Evolutionary conservation across 352 stramenopile genomes (phyloP), one percentile per base, ranked within the genome.

Genomic region (Blastocystis hominis): DNA sequence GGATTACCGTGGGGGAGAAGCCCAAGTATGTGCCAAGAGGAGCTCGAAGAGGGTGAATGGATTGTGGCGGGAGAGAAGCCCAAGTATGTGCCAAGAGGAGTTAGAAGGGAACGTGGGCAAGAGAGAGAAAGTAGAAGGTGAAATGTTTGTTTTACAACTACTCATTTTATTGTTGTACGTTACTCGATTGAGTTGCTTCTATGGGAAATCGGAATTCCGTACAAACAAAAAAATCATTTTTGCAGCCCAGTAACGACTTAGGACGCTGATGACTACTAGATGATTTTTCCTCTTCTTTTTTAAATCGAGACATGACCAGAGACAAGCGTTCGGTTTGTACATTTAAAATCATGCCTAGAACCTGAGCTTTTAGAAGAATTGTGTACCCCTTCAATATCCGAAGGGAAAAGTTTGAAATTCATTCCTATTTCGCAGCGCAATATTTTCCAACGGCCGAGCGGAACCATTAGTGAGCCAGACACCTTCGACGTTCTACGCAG

Each of bases 331-430:
- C 38, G 2, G 20, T 15, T 54, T 24, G 24, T 56, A 3, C 5
- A 50, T 17, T 10, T 30, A 17, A 10, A 40, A 20, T 34, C 47
- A 38, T 34, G 36, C 17, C 15, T 76, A 76, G 64, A 76, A 34
- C 47, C 64, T 3, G 64, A 76, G 17, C 42, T 76, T 3, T 56
- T 76, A n/a, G 64, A 76, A 76, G 64, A 76, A 3, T 40, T 76
- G 2, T 76, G 64, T 34, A 76, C 64, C 15, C 64, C 64, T 3
- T 17, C 50, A 17, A 53, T 76, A 17, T n/a, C 6, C 0, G 47
- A 30, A 3, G 15, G n/a, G 20, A 76, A 76, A 34, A 50, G 36
- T n/a, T 17, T 76, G 38, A 76, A 56, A 10, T 76, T 56, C 47
- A 76, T 56, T 36, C 50, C 64, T 5, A 34, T 76, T 3, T 76